Conservation (phyloP, 768 basidiomycete species). For the Rhizopogon sp. region DNA sequence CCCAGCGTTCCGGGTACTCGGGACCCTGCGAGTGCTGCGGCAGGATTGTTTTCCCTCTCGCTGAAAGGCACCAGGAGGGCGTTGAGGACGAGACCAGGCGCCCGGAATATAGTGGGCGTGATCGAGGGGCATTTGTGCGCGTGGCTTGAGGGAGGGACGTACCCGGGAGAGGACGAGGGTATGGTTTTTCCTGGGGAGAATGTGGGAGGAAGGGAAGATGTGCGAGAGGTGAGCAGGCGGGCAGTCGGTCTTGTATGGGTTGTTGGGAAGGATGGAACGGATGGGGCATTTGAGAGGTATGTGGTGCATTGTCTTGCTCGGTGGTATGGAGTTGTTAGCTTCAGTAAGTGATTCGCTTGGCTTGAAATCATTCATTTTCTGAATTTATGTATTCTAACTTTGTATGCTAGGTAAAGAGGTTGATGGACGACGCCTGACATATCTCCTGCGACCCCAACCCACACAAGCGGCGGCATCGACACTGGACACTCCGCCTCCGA, state of each 20-base stretch:
- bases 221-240: conserved; percentile 64
- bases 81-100: conserved; percentile 47
- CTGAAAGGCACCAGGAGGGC: conserved; percentile 70
- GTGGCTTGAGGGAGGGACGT: conserved; percentile 62
- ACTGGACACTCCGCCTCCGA: conserved; percentile 69
- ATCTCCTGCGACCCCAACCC: conserved; percentile 76
- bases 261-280: conserved; percentile 28
- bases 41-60: conserved; percentile 73
- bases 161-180: conserved; percentile 46
- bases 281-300: conserved; percentile 74
- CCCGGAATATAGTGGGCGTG: conserved; percentile 59
- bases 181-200: conserved; percentile 35
- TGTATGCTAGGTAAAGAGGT: conserved; percentile 36
- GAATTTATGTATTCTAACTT: not conserved
- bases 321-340: conserved; percentile 76
- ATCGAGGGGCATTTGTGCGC: conserved; percentile 57
- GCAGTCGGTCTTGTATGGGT: conserved; percentile 69
- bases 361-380: not conserved
- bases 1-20: conserved; percentile 31
- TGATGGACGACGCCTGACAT: conserved; percentile 59
- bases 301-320: conserved; percentile 81
- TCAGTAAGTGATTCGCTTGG: conserved; percentile 46
- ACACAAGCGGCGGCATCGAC: conserved; percentile 43
- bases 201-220: conserved; percentile 46
- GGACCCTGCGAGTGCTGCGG: conserved; percentile 55